A percentile compares a stretch with the other conserved stretches of the same genome.
Evolutionary conservation across 441 rosid species (phyloP).

Genomic region (Geranium incanum): DNA sequence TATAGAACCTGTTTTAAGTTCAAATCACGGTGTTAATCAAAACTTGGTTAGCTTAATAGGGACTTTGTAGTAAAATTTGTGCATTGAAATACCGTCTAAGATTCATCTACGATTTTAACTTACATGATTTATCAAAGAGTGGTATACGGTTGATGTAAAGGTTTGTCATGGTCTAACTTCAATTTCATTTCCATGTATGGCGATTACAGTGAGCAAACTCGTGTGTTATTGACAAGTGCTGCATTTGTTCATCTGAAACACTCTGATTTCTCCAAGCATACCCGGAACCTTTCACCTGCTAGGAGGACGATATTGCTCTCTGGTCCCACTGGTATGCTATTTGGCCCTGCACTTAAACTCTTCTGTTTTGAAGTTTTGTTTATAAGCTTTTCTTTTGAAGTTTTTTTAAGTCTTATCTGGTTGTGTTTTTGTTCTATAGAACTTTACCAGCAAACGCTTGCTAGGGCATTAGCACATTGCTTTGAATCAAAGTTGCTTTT

Average conservation of each 20-base stretch:
- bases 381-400: not conserved
- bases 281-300: conserved; percentile 86
- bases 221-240: conserved; percentile 65
- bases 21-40: not conserved
- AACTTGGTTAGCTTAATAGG: not conserved
- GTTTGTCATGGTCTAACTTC: not conserved
- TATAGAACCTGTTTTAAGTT: not conserved
- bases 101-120: not conserved
- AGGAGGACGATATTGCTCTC: conserved; percentile 81
- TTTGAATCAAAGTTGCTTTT: conserved; percentile 74
- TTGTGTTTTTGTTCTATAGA: conserved; percentile 37
- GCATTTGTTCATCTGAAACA: conserved; percentile 82
- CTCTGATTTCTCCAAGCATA: conserved; percentile 73
- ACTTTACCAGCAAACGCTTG: conserved; percentile 87
- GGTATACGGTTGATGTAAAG: not conserved
- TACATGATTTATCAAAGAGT: not conserved
- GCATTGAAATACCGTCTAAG: not conserved
- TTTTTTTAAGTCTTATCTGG: conserved; percentile 12
- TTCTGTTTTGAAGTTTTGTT: not conserved
- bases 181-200: not conserved
- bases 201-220: conserved; percentile 62
- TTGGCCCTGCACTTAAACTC: conserved; percentile 6
- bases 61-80: not conserved
- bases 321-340: conserved; percentile 70
- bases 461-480: conserved; percentile 68